phyloP scores from a whole-genome alignment of 371 early-diverging fungal genomes.

The Mortierella sp. region DNA sequence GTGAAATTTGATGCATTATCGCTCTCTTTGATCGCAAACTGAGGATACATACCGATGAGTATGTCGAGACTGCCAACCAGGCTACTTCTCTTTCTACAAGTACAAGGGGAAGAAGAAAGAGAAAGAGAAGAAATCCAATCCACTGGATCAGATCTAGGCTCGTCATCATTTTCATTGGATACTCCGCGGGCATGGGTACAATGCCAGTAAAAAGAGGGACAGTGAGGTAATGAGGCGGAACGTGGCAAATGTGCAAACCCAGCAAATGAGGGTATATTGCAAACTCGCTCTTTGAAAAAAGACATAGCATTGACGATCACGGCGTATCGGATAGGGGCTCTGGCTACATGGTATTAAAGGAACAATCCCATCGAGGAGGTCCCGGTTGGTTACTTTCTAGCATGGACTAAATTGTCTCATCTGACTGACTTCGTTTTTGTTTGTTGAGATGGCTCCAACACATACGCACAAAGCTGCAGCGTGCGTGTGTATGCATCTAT shows the following conservation, averaged over 20 bases:
- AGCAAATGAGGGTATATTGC: conserved; percentile 7
- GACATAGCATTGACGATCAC: not conserved
- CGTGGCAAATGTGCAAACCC: not conserved
- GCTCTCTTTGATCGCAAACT: conserved; percentile 12
- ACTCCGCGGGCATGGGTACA: not conserved
- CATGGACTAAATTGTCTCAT: not conserved
- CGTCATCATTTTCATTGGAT: not conserved
- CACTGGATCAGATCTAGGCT: not conserved
- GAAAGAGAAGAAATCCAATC: not conserved
- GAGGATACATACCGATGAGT: not conserved
- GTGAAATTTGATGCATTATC: conserved; percentile 9
- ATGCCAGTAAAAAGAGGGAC: not conserved
- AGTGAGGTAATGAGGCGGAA: not conserved
- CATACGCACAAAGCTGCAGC: not conserved
- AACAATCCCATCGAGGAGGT: not conserved
- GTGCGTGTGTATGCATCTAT: not conserved
- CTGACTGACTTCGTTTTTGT: not conserved
- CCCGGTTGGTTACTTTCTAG: not conserved
- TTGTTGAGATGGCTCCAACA: not conserved
- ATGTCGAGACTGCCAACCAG: not conserved
- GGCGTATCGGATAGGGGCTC: not conserved
- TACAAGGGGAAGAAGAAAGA: not conserved
- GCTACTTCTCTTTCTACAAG: not conserved
- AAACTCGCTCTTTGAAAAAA: not conserved
- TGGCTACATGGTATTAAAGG: not conserved